Conservation (phyloP, 208 protist species). For the Crithidia brevicula region DNA sequence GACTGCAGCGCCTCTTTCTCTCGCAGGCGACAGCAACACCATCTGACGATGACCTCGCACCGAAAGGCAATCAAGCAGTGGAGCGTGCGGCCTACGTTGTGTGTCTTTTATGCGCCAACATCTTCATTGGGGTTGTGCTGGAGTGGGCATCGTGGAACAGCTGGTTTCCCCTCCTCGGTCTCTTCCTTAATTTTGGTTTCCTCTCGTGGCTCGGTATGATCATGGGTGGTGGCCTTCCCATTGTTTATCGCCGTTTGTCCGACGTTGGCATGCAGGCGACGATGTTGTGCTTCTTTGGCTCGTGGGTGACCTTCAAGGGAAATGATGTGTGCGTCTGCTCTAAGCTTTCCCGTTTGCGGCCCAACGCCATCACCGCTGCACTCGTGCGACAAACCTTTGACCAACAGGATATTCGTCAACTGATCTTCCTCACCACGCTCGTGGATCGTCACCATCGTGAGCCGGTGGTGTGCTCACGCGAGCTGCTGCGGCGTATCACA, state of each 20-base stretch:
- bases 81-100: slow-evolving; percentile 15
- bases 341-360: slow-evolving; percentile 1
- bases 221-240: slow-evolving; percentile 1
- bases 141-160: slow-evolving; percentile 16
- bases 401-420: not conserved
- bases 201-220: slow-evolving; percentile 5
- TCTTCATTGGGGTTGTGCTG: slow-evolving; percentile 16
- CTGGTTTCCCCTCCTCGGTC: slow-evolving; percentile 14
- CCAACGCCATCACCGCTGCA: not conserved
- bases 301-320: slow-evolving; percentile 6
- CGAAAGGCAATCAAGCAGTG: not conserved
- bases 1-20: slow-evolving; percentile 16
- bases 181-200: slow-evolving; percentile 4
- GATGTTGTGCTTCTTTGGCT: slow-evolving; percentile 28
- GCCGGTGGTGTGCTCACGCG: not conserved
- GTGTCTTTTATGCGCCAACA: slow-evolving; percentile 23
- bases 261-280: not conserved
- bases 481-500: slow-evolving; percentile 14
- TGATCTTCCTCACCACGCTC: not conserved
- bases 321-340: slow-evolving; percentile 12
- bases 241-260: not conserved
- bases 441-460: not conserved
- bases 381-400: not conserved
- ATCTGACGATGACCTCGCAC: not conserved
- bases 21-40: not conserved